Conservation (phyloP, 805 yeast genomes). For the Metschnikowia orientalis region DNA sequence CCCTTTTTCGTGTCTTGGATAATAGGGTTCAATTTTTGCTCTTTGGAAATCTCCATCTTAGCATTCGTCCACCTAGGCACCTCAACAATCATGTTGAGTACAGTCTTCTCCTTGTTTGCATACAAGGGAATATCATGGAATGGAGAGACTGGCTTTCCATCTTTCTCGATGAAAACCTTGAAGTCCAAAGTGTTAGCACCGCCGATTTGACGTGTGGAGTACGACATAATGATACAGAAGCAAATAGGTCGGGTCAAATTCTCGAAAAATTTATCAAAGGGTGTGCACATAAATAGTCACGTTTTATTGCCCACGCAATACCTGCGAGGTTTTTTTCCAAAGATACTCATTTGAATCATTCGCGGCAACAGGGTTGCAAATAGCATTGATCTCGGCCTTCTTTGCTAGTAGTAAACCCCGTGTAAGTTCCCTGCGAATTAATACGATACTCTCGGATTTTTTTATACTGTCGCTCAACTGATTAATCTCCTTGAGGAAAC, state of each 20-base stretch:
- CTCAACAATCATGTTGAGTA: constrained; percentile 40
- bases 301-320: constrained; percentile 12
- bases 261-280: constrained; percentile 11
- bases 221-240: constrained; percentile 47
- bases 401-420: constrained; percentile 46
- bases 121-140: constrained; percentile 78
- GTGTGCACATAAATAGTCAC: constrained; percentile 15
- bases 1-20: constrained; percentile 77
- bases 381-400: constrained; percentile 57
- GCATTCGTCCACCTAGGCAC: constrained; percentile 73
- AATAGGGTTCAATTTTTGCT: constrained; percentile 64
- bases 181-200: constrained; percentile 93
- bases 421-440: constrained; percentile 45
- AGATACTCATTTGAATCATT: constrained; percentile 10
- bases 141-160: constrained; percentile 91
- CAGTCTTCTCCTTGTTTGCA: constrained; percentile 71
- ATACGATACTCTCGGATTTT: neutral
- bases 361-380: constrained; percentile 16
- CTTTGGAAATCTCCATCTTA: constrained; percentile 70
- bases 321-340: constrained; percentile 13
- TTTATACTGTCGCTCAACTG: neutral
- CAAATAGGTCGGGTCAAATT: constrained; percentile 4
- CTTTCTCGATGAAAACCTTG: constrained; percentile 86
- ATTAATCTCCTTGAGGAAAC: constrained; percentile 7
- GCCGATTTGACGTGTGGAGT: constrained; percentile 89